These are phyloP conservation scores for Dactylonectria macrodidyma DNA, from an alignment of 2,329 filamentous ascomycete genomes.

Conservation along the genomic window DNA sequence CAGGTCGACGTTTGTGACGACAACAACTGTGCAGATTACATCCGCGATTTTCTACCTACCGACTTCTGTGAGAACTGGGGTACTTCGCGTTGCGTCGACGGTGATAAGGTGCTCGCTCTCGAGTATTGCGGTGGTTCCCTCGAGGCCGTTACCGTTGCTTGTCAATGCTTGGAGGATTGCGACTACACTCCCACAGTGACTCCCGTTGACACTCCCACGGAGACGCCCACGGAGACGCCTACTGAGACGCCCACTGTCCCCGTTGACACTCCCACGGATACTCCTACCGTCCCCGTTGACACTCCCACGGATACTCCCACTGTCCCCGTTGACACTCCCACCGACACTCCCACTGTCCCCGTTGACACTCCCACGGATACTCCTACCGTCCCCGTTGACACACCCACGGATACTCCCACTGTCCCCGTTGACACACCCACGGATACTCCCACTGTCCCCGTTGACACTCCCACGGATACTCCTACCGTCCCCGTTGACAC, in stretches of 20 bases:
- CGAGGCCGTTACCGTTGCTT: too few species aligned
- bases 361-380: background rate
- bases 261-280: too few species aligned
- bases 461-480: background rate
- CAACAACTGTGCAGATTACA: slow-evolving; percentile 56
- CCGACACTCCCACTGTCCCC: too few species aligned
- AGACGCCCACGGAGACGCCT: too few species aligned
- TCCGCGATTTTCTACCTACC: slow-evolving; percentile 39
- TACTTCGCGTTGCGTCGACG: too few species aligned
- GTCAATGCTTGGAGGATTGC: background rate
- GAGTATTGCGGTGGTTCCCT: background rate
- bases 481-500: background rate
- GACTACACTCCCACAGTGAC: background rate
- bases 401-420: too few species aligned
- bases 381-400: background rate
- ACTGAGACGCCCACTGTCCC: too few species aligned
- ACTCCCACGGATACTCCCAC: too few species aligned
- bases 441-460: background rate
- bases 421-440: too few species aligned
- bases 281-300: too few species aligned
- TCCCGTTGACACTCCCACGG: too few species aligned
- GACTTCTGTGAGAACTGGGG: slow-evolving; percentile 7
- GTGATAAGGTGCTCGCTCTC: background rate
- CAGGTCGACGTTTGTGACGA: slow-evolving; percentile 48
- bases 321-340: too few species aligned